Conservation (phyloP, 495 filamentous ascomycete species). For the Podospora australis region DNA sequence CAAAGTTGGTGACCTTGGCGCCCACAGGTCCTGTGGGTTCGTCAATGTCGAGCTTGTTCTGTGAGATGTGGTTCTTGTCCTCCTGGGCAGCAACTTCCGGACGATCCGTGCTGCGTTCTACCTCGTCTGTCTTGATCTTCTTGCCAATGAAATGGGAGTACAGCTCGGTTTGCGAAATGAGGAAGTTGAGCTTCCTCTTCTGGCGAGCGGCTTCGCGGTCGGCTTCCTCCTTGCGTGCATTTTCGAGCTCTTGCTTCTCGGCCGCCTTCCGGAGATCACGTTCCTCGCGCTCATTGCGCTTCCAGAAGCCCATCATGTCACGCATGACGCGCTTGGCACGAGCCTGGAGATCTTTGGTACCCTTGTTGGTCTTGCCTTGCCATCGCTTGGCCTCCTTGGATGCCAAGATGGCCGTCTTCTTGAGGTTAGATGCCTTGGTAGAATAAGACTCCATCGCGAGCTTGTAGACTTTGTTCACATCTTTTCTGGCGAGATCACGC, state of each 20-base stretch:
- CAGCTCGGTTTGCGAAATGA: slow-evolving; percentile 96
- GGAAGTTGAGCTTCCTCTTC: slow-evolving; percentile 97
- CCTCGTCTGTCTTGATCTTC: slow-evolving; percentile 95
- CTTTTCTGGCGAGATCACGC: slow-evolving; percentile 88
- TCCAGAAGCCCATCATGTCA: slow-evolving; percentile 99
- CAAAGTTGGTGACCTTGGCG: slow-evolving; percentile 80
- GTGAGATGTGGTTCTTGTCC: slow-evolving; percentile 35
- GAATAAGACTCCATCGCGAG: slow-evolving; percentile 75
- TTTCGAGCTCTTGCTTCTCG: slow-evolving; percentile 93
- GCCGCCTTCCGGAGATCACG: slow-evolving; percentile 88
- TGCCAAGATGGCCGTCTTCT: slow-evolving; percentile 95
- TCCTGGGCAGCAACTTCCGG: slow-evolving; percentile 50
- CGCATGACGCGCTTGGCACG: slow-evolving; percentile 96
- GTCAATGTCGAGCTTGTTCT: slow-evolving; percentile 47
- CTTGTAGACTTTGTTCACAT: slow-evolving; percentile 84
- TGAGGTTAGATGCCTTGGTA: slow-evolving; percentile 83
- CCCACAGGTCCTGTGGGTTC: slow-evolving; percentile 51
- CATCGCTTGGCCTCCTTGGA: slow-evolving; percentile 96
- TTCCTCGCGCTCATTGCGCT: slow-evolving; percentile 95
- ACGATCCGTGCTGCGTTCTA: slow-evolving; percentile 80
- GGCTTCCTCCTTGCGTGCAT: slow-evolving; percentile 91
- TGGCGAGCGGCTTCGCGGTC: slow-evolving; percentile 95
- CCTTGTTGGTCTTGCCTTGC: slow-evolving; percentile 97
- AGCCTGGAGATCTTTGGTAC: slow-evolving; percentile 93
- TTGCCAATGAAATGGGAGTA: slow-evolving; percentile 99